Evolutionary conservation across 2,329 filamentous ascomycete genomes (phyloP).

Genomic region (Herpotrichia juniperi): DNA sequence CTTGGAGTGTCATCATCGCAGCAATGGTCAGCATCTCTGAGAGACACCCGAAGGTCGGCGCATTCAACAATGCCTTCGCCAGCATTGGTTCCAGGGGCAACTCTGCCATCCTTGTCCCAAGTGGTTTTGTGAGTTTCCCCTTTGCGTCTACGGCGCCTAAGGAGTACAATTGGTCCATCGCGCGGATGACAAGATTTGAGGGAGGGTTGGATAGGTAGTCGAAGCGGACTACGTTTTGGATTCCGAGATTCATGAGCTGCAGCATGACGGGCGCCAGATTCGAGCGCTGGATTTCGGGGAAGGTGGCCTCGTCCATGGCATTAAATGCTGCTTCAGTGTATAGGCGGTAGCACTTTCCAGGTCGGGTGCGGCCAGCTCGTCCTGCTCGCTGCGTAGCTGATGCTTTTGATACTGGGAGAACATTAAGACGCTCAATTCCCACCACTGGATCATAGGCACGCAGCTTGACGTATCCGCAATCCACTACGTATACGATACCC

Average conservation of each 20-base stretch:
- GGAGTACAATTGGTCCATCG: slow-evolving; percentile 85
- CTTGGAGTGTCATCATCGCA: slow-evolving; percentile 89
- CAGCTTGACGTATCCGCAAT: slow-evolving; percentile 89
- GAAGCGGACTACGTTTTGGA: slow-evolving; percentile 92
- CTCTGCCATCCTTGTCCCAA: slow-evolving; percentile 93
- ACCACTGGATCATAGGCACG: slow-evolving; percentile 83
- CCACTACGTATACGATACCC: slow-evolving; percentile 88
- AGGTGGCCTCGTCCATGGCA: slow-evolving; percentile 70
- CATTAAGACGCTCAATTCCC: slow-evolving; percentile 86
- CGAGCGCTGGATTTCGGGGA: slow-evolving; percentile 90
- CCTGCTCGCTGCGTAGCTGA: slow-evolving; percentile 92
- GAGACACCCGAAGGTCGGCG: slow-evolving; percentile 76
- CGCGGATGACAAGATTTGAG: slow-evolving; percentile 81
- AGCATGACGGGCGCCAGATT: slow-evolving; percentile 88
- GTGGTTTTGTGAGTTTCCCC: slow-evolving; percentile 84
- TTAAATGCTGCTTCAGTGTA: slow-evolving; percentile 80
- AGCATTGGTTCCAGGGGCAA: slow-evolving; percentile 95
- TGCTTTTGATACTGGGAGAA: slow-evolving; percentile 83
- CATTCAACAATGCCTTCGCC: slow-evolving; percentile 82
- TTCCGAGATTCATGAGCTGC: slow-evolving; percentile 91
- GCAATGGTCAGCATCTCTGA: slow-evolving; percentile 89
- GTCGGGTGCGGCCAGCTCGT: slow-evolving; percentile 83
- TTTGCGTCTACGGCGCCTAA: slow-evolving; percentile 87
- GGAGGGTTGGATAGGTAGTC: slow-evolving; percentile 88
- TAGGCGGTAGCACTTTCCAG: slow-evolving; percentile 92